Percentiles rank a stretch among this genome's conserved stretches.
These are phyloP conservation scores for Colletotrichum zoysiae DNA, from an alignment of 2,329 filamentous ascomycete genomes.

Conservation along the genomic window DNA sequence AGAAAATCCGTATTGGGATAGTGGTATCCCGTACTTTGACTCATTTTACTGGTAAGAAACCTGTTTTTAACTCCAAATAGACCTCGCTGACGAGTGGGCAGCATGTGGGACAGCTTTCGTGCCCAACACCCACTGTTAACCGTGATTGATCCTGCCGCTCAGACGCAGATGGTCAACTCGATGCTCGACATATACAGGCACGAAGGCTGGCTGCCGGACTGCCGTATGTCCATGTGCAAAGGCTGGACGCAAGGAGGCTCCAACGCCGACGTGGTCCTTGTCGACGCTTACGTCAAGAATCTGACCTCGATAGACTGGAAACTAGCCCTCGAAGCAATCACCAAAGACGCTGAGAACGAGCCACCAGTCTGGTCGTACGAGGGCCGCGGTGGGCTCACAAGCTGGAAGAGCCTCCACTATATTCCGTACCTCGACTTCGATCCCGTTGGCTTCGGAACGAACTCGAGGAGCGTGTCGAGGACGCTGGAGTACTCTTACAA, in stretches of 20 bases:
- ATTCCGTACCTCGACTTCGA: slow-evolving; percentile 75
- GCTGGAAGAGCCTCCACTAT: slow-evolving; percentile 74
- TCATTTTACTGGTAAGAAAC: slow-evolving; percentile 56
- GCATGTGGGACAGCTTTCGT: slow-evolving; percentile 74
- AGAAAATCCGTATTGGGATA: slow-evolving; percentile 73
- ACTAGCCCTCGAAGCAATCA: slow-evolving; percentile 72
- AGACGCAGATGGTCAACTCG: slow-evolving; percentile 72
- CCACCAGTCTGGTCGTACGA: slow-evolving; percentile 74
- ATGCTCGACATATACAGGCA: slow-evolving; percentile 75
- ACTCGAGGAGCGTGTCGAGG: slow-evolving; percentile 74
- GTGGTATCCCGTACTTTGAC: slow-evolving; percentile 73
- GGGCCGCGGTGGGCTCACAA: slow-evolving; percentile 73
- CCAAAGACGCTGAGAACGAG: slow-evolving; percentile 73
- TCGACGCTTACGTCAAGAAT: slow-evolving; percentile 73
- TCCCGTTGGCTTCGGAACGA: slow-evolving; percentile 67
- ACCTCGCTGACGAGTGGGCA: slow-evolving; percentile 17
- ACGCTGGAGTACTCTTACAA: slow-evolving; percentile 78
- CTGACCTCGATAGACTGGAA: slow-evolving; percentile 70
- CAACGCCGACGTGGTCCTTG: slow-evolving; percentile 74
- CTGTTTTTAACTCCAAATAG: background rate
- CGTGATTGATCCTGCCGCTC: slow-evolving; percentile 70
- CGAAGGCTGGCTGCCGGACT: slow-evolving; percentile 76
- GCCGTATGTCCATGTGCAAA: slow-evolving; percentile 75
- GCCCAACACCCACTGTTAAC: slow-evolving; percentile 74
- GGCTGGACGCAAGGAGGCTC: slow-evolving; percentile 77